These are phyloP conservation scores for Prunus mume DNA, from an alignment of 306 rosid species.

Conservation along the genomic window DNA sequence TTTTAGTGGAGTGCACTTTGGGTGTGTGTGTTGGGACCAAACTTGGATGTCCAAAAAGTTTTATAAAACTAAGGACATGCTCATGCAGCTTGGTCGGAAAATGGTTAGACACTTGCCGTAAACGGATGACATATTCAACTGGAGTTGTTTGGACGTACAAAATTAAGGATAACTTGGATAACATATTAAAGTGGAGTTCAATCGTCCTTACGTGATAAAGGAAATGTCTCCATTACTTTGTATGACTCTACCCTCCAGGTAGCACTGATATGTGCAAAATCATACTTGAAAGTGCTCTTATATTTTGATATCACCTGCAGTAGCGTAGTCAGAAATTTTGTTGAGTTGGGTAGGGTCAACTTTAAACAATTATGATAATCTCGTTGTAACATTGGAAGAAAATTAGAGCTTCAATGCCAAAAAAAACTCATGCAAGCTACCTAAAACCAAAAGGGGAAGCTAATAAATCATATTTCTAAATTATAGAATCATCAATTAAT, in stretches of 20 bases:
- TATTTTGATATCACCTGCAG: too few relatives aligned
- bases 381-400: too few relatives aligned
- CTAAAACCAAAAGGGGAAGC: too few relatives aligned
- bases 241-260: not conserved
- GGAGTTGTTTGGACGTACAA: not conserved
- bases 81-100: not conserved
- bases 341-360: too few relatives aligned
- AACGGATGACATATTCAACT: conserved; percentile 6
- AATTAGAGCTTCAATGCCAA: too few relatives aligned
- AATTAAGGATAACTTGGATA: not conserved
- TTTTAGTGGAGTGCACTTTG: not conserved
- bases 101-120: not conserved
- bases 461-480: too few relatives aligned
- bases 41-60: not conserved
- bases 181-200: conserved; percentile 1
- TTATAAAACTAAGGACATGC: not conserved
- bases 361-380: too few relatives aligned
- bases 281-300: too few relatives aligned
- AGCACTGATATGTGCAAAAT: not conserved
- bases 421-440: too few relatives aligned
- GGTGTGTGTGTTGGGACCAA: not conserved
- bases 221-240: too few relatives aligned
- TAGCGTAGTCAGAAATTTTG: too few relatives aligned
- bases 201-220: not conserved
- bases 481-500: too few relatives aligned